Evolutionary conservation across 1,284 basidiomycete species (phyloP), one percentile per base, ranked within the genome.

Genomic region (Ganoderma sinense): DNA sequence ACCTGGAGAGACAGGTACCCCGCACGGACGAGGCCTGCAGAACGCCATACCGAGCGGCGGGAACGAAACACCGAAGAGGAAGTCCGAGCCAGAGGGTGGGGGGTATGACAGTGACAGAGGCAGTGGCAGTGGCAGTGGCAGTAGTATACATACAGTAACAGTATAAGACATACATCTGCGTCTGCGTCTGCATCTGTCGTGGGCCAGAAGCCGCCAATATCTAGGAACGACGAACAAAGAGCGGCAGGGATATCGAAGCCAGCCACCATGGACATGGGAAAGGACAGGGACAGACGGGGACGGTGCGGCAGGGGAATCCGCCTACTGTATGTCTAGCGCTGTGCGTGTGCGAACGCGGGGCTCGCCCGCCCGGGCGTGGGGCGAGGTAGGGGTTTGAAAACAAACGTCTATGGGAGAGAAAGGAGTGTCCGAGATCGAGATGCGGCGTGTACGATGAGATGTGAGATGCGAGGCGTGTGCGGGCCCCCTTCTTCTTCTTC

Each of bases 381-480:
- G 48, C 48, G 48, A 51, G 14, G 48, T 26, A 14, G 48, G 48
- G 48, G 23, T 26, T 51, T 26, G 11, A 51, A 51, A 51, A 23
- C 11, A 26, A 51, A 26, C 48, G 48, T 51, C 53, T 33, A 33
- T 56, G 16, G 26, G 29, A 33, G 53, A 56, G 16, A 31, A 56
- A 31, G 29, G 53, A 56, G 53, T 33, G 53, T 56, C 53, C 53
- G 53, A 56, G 53, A 56, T 33, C 53, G 53, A 31, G 53, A 29
- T 51, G 48, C 48, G 48, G 26, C 36, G 36, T 36, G 36, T 36
- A 7, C 6, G n/a, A 48, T 45, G 43, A 18, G 43, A n/a, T 45
- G 43, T 18, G 43, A 45, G 18, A 4, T 45, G n/a, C 53, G 53
- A 56, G 29, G 31, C 45, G 53, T 6, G 53, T 6, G 53, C 16